phyloP scores from a whole-genome alignment of 176 grass and related monocot genomes.

The Neostapfia colusana region DNA sequence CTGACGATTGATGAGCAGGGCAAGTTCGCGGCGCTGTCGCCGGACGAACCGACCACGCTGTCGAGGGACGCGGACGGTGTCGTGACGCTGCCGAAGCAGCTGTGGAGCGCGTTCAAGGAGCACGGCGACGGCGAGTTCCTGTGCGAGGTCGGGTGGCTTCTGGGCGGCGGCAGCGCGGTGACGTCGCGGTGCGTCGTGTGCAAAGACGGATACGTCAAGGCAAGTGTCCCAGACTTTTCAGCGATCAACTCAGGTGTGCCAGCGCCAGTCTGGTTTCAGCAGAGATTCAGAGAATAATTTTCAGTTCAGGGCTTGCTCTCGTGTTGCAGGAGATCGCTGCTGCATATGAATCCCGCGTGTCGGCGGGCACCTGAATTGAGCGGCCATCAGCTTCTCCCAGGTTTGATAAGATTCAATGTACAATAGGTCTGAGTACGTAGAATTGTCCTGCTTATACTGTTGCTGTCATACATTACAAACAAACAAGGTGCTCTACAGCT shows the following conservation, averaged over 20 bases:
- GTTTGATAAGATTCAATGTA: no score
- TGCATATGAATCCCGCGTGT: constrained; percentile 38
- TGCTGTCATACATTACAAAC: no score
- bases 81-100: constrained; percentile 64
- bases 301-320: background rate
- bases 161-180: constrained; percentile 49
- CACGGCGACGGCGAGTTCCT: constrained; percentile 41
- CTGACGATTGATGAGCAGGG: constrained; percentile 43
- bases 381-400: no score
- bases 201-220: constrained; percentile 66
- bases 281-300: constrained; percentile 1
- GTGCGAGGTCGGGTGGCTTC: constrained; percentile 81
- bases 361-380: no score
- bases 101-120: constrained; percentile 67
- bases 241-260: background rate
- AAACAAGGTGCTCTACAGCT: no score
- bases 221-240: constrained; percentile 25
- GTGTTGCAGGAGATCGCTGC: constrained; percentile 54
- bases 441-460: no score
- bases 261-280: background rate
- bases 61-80: constrained; percentile 46
- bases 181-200: constrained; percentile 73
- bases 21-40: constrained; percentile 47
- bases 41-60: constrained; percentile 35
- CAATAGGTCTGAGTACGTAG: no score